Evolutionary conservation across 1,284 basidiomycete genomes (phyloP).

Genomic region (Leccinum solheimii): DNA sequence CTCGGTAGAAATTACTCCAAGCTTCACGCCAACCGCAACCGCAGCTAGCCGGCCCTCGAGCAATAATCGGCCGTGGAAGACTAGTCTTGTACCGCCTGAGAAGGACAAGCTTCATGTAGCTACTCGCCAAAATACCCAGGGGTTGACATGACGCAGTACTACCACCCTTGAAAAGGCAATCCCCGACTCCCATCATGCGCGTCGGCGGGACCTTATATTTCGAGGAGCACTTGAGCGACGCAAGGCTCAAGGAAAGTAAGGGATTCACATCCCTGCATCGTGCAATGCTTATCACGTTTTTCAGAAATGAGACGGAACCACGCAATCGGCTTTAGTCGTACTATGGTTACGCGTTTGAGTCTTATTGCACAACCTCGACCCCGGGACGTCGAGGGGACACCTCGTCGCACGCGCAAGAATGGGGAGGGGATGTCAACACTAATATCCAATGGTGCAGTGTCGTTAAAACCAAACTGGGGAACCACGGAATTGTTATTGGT

Average conservation of each 20-base stretch:
- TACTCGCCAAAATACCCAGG: too few relatives aligned
- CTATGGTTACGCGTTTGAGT: slow-evolving; percentile 86
- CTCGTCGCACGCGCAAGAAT: slow-evolving; percentile 44
- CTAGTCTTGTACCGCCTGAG: too few relatives aligned
- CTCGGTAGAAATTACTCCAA: neutral
- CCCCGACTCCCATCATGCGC: slow-evolving; percentile 50
- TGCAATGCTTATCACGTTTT: slow-evolving; percentile 16
- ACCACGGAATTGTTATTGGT: slow-evolving; percentile 81
- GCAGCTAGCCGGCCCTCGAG: too few relatives aligned
- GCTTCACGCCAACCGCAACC: too few relatives aligned
- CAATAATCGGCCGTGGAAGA: too few relatives aligned
- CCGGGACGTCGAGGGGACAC: slow-evolving; percentile 28
- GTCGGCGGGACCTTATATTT: slow-evolving; percentile 78
- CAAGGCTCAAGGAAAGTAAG: slow-evolving; percentile 61
- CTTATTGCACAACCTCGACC: slow-evolving; percentile 68
- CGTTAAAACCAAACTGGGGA: slow-evolving; percentile 85
- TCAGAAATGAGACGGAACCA: slow-evolving; percentile 61
- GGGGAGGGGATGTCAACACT: slow-evolving; percentile 89
- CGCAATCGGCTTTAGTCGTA: slow-evolving; percentile 64
- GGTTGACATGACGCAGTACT: too few relatives aligned
- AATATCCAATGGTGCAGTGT: slow-evolving; percentile 98
- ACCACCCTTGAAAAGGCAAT: neutral
- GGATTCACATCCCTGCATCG: neutral
- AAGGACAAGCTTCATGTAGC: too few relatives aligned
- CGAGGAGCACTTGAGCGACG: slow-evolving; percentile 74